Conservation (phyloP, 2,329 filamentous ascomycete genomes). For the Akanthomyces lecanii region DNA sequence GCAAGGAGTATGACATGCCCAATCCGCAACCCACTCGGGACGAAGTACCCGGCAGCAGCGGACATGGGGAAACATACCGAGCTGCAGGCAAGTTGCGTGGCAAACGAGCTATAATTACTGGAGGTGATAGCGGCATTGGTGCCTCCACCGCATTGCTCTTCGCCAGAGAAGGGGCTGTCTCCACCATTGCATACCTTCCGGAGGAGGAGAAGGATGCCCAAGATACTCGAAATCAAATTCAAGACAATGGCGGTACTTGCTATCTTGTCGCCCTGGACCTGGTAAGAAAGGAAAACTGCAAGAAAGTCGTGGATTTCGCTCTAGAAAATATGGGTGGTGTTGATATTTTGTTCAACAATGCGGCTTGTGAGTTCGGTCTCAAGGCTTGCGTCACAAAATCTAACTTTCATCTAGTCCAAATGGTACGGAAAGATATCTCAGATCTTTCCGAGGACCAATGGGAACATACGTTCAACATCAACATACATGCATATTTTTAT, state of each 20-base stretch:
- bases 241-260: slow-evolving; percentile 60
- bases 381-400: not conserved
- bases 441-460: slow-evolving; percentile 75
- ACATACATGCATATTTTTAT: slow-evolving; percentile 80
- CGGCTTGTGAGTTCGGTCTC: slow-evolving; percentile 54
- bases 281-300: slow-evolving; percentile 62
- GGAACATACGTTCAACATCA: slow-evolving; percentile 74
- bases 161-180: slow-evolving; percentile 75
- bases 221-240: slow-evolving; percentile 66
- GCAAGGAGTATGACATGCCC: slow-evolving; percentile 45
- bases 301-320: slow-evolving; percentile 63
- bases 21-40: slow-evolving; percentile 56
- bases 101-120: slow-evolving; percentile 74
- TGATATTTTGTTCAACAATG: slow-evolving; percentile 72
- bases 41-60: slow-evolving; percentile 56
- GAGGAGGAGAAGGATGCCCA: slow-evolving; percentile 73
- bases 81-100: slow-evolving; percentile 71
- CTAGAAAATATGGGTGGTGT: slow-evolving; percentile 62
- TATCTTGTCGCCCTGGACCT: slow-evolving; percentile 62
- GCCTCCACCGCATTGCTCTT: slow-evolving; percentile 71
- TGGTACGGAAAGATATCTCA: slow-evolving; percentile 60
- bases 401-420: slow-evolving; percentile 32
- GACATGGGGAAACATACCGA: slow-evolving; percentile 63
- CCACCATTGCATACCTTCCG: slow-evolving; percentile 68
- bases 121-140: slow-evolving; percentile 76